These are phyloP conservation scores for Drechslerella coelobrocha DNA, from an alignment of 2,329 filamentous ascomycete genomes.

Conservation along the genomic window DNA sequence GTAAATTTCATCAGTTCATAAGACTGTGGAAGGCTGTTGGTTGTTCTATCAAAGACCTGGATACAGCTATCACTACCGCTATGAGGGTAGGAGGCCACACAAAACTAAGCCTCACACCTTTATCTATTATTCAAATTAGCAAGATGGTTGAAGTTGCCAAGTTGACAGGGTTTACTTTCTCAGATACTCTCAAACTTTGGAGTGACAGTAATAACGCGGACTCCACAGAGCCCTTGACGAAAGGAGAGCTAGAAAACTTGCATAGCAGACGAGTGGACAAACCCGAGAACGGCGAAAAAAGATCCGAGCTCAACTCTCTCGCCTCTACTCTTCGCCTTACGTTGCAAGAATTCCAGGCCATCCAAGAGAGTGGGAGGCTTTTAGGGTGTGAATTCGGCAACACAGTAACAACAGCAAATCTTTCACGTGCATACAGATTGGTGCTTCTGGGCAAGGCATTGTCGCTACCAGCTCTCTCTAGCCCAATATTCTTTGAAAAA, in stretches of 20 bases:
- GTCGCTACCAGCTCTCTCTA: not conserved
- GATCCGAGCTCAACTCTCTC: not conserved
- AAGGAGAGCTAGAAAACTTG: not conserved
- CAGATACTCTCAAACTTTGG: no score
- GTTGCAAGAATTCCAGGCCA: not conserved
- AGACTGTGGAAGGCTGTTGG: not conserved
- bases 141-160: no score
- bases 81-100: no score
- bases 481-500: conserved; percentile 3
- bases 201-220: not conserved
- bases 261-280: conserved; percentile 1
- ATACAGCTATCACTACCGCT: conserved; percentile 4
- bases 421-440: not conserved
- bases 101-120: no score
- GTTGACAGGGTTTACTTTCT: no score
- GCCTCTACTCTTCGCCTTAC: not conserved
- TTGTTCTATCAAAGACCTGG: conserved; percentile 9
- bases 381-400: not conserved
- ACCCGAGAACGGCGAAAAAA: not conserved
- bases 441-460: not conserved
- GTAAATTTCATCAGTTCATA: conserved; percentile 1
- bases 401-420: not conserved
- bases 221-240: not conserved
- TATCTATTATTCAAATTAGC: no score
- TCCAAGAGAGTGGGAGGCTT: not conserved